Conservation (phyloP, 2,329 filamentous ascomycete species). For the Aspergillus novoparasiticus region DNA sequence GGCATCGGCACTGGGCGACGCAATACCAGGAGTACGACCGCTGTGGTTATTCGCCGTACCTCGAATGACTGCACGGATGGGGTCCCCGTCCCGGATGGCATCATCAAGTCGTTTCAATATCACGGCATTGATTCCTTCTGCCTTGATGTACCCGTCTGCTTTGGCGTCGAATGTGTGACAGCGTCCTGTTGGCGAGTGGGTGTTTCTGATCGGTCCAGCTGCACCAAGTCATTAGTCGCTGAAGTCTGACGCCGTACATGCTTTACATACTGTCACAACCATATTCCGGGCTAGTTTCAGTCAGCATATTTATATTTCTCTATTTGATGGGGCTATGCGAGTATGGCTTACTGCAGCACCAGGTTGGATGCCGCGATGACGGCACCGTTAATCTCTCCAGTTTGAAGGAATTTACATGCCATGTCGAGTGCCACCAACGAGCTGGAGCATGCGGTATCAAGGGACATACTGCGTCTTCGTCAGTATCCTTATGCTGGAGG, state of each 20-base stretch:
- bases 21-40: conserved; percentile 24
- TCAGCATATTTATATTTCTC: neutral
- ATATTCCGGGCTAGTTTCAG: conserved; percentile 30
- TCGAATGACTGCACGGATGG: conserved; percentile 32
- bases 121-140: conserved; percentile 33
- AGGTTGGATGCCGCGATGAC: conserved; percentile 37
- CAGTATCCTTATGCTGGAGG: neutral
- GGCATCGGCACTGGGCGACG: conserved; percentile 21
- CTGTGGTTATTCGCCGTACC: conserved; percentile 22
- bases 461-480: conserved; percentile 17
- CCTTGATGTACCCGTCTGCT: conserved; percentile 33
- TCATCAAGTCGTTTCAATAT: conserved; percentile 27
- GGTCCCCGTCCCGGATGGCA: conserved; percentile 30
- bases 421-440: conserved; percentile 33
- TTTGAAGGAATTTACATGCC: conserved; percentile 29
- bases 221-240: neutral
- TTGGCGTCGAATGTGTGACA: conserved; percentile 29
- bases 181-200: conserved; percentile 33
- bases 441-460: conserved; percentile 41
- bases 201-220: conserved; percentile 24
- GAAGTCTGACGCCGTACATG: neutral
- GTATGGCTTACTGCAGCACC: neutral
- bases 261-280: conserved; percentile 18
- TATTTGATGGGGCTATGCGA: rapidly evolving
- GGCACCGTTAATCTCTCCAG: conserved; percentile 20